A percentile compares a stretch with the other conserved stretches of the same genome.
Evolutionary conservation across 352 stramenopile species (phyloP).

Genomic region (Phytopythium mirpurense): DNA sequence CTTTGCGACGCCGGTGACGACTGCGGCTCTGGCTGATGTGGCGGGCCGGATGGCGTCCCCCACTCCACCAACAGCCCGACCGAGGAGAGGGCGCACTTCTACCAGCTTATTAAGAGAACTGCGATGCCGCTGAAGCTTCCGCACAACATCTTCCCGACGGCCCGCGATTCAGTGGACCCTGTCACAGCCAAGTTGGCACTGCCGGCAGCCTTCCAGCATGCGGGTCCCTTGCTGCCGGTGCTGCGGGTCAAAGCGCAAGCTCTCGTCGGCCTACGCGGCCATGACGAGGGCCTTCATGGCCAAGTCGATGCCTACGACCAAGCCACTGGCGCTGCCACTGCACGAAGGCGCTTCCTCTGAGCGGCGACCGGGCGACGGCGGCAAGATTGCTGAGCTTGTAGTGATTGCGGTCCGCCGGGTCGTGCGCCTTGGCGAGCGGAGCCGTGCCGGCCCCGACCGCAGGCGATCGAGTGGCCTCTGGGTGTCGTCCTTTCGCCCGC

Average conservation of each 20-base stretch:
- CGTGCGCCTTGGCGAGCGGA: constrained; percentile 4
- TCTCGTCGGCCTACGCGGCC: constrained; percentile 16
- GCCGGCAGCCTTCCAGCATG: background rate
- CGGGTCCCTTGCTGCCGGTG: constrained; percentile 16
- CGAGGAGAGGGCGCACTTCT: background rate
- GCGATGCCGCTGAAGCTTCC: constrained; percentile 17
- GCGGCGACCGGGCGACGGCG: background rate
- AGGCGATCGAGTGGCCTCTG: constrained; percentile 9
- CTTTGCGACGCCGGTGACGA: too few relatives aligned
- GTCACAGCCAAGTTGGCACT: constrained; percentile 13
- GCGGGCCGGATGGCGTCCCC: too few relatives aligned
- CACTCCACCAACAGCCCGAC: background rate
- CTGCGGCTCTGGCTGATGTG: too few relatives aligned
- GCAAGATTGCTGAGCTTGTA: constrained; percentile 29
- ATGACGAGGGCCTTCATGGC: constrained; percentile 32
- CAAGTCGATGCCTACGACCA: constrained; percentile 24
- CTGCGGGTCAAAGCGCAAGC: constrained; percentile 17
- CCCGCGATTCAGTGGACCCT: background rate
- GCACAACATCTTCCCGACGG: background rate
- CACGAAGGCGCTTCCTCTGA: background rate
- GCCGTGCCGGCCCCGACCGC: background rate
- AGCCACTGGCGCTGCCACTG: constrained; percentile 19
- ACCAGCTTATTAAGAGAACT: background rate
- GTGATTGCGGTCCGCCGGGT: constrained; percentile 33
- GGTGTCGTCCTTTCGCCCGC: constrained; percentile 10